Evolutionary conservation across 2,329 filamentous ascomycete species (phyloP).

Genomic region (Epichloe typhina): DNA sequence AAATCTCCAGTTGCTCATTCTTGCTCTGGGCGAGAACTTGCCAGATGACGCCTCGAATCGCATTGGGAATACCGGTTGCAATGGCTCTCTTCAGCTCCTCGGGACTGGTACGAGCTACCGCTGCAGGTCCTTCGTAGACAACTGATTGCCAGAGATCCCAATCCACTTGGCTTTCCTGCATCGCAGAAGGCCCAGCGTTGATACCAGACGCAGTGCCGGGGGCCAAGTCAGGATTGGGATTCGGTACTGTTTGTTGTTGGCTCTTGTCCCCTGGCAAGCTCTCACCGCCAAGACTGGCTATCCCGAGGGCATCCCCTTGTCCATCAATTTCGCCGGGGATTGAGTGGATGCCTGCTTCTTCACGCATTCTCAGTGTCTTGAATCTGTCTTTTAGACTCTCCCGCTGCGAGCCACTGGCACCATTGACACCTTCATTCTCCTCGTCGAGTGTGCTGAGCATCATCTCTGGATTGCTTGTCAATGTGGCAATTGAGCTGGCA

Average conservation of each 20-base stretch:
- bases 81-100: conserved; percentile 87
- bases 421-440: conserved; percentile 39
- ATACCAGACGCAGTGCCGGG: conserved; percentile 80
- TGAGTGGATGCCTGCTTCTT: conserved; percentile 48
- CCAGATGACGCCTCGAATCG: conserved; percentile 97
- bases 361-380: conserved; percentile 61
- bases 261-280: conserved; percentile 16
- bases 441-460: conserved; percentile 67
- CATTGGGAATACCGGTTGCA: conserved; percentile 82
- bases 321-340: conserved; percentile 42
- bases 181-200: conserved; percentile 58
- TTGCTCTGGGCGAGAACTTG: conserved; percentile 94
- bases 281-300: conserved; percentile 14
- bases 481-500: conserved; percentile 63
- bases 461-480: conserved; percentile 71
- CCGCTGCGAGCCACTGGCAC: conserved; percentile 31
- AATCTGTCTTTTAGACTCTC: conserved; percentile 67
- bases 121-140: conserved; percentile 85
- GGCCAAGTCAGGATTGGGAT: conserved; percentile 57
- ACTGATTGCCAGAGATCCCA: conserved; percentile 98
- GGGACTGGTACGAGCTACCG: conserved; percentile 73
- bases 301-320: conserved; percentile 17
- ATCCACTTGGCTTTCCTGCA: conserved; percentile 67
- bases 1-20: conserved; percentile 72
- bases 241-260: conserved; percentile 37